Evolutionary conservation across 2,329 filamentous ascomycete genomes (phyloP), one percentile per base, ranked within the genome.

Genomic region (Lachnum nothofagi): DNA sequence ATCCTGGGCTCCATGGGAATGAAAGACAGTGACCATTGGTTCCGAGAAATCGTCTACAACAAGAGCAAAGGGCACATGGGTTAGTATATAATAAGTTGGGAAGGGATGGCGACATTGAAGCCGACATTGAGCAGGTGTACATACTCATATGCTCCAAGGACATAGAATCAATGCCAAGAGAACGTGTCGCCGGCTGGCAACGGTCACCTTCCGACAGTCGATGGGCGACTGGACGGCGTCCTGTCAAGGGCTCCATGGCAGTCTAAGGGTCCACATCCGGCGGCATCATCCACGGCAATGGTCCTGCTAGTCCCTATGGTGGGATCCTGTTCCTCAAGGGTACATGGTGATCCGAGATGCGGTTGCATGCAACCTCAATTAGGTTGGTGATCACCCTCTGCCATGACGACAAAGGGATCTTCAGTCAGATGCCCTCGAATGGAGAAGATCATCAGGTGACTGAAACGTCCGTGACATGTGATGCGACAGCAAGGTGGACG

Each of bases 21-120:
- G n/a, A n/a, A n/a, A n/a, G n/a, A n/a, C n/a, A n/a, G n/a, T n/a
- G n/a, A n/a, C n/a, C n/a, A n/a, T n/a, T n/a, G n/a, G n/a, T n/a
- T n/a, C n/a, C n/a, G n/a, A n/a, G n/a, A n/a, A n/a, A n/a, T n/a
- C 34, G 12, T 60, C 61, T 63, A 53, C 54, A 58, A 44, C 33
- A 46, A 53, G 51, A 50, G 40, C 37, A 58, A 51, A 49, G 51
- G 51, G 46, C 34, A 39, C 48, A 35, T 44, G 46, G 46, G 50
- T 65, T 60, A 65, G 63, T 65, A 51, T 53, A 61, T 59, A 41
- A 52, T 60, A 56, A 37, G 49, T 48, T 34, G 54, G 49, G 34
- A 39, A 48, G 58, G 55, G 56, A 42, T 56, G 56, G 39, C 43
- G 57, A 62, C 55, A 42, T 51, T 56, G 47, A 47, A 51, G 55